Conservation (phyloP, 768 basidiomycete species). For the Xerocomellus intermedius region DNA sequence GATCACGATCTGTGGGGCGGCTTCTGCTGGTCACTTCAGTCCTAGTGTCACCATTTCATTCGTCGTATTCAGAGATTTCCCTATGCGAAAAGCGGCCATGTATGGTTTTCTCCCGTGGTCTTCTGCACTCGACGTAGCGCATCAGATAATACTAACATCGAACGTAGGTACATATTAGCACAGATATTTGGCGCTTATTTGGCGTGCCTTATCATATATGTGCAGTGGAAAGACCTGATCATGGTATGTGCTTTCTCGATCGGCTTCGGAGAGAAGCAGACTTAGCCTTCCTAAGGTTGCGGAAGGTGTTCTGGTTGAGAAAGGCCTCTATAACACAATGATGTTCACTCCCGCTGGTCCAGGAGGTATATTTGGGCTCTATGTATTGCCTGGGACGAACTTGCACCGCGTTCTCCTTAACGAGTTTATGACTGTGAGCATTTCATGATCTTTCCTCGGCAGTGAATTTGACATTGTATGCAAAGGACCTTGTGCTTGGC, state of each 20-base stretch:
- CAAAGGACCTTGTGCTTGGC: slow-evolving; percentile 21
- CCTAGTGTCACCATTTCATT: slow-evolving; percentile 59
- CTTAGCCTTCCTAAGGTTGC: slow-evolving; percentile 13
- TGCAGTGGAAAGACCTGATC: slow-evolving; percentile 57
- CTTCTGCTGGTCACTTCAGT: slow-evolving; percentile 65
- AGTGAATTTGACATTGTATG: not conserved
- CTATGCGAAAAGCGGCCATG: slow-evolving; percentile 50
- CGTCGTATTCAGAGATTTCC: slow-evolving; percentile 54
- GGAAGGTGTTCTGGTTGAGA: slow-evolving; percentile 31
- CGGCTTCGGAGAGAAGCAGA: slow-evolving; percentile 20
- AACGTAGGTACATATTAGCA: slow-evolving; percentile 58
- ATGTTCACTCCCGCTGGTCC: slow-evolving; percentile 38
- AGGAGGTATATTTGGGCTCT: slow-evolving; percentile 41
- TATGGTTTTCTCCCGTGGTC: slow-evolving; percentile 28
- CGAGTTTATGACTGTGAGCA: slow-evolving; percentile 37
- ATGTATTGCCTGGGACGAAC: slow-evolving; percentile 31
- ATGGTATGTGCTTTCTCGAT: slow-evolving; percentile 46
- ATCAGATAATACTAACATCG: slow-evolving; percentile 10
- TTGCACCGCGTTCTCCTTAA: slow-evolving; percentile 37
- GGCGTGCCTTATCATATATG: slow-evolving; percentile 58
- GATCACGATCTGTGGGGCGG: slow-evolving; percentile 46
- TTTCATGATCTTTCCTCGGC: not conserved
- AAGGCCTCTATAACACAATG: slow-evolving; percentile 26
- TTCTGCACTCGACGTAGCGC: not conserved
- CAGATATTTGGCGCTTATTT: slow-evolving; percentile 67